These are phyloP conservation scores for Fusarium liriodendri DNA, from an alignment of 2,329 filamentous ascomycete species.

Conservation along the genomic window DNA sequence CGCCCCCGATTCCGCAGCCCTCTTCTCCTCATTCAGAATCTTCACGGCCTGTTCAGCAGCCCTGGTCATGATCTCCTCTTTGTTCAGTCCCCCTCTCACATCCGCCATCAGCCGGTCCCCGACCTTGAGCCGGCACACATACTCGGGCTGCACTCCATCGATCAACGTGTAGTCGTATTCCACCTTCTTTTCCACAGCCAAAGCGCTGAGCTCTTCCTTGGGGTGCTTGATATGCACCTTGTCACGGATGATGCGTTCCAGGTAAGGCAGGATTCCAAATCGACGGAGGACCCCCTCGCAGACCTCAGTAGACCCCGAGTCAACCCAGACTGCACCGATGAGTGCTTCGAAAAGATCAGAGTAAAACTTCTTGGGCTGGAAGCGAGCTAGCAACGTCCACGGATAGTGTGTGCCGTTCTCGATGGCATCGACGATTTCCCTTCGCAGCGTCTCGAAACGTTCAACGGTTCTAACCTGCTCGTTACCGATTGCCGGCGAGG, in stretches of 20 bases:
- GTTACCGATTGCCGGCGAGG: slow-evolving; percentile 58
- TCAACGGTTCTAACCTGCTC: slow-evolving; percentile 57
- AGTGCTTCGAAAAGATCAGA: slow-evolving; percentile 86
- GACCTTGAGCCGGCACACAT: slow-evolving; percentile 61
- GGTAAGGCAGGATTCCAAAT: slow-evolving; percentile 72
- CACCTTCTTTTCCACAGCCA: slow-evolving; percentile 65
- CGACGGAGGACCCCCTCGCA: slow-evolving; percentile 71
- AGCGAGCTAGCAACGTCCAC: slow-evolving; percentile 76
- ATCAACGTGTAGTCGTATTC: slow-evolving; percentile 59
- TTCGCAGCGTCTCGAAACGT: slow-evolving; percentile 61
- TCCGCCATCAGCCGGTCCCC: slow-evolving; percentile 58
- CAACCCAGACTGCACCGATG: slow-evolving; percentile 86
- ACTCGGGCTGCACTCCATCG: slow-evolving; percentile 41
- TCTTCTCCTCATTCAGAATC: slow-evolving; percentile 44
- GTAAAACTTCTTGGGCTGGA: slow-evolving; percentile 80
- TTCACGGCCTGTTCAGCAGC: slow-evolving; percentile 65
- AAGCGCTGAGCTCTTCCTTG: slow-evolving; percentile 74
- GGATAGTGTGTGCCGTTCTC: slow-evolving; percentile 70
- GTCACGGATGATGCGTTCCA: slow-evolving; percentile 71
- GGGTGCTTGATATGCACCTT: slow-evolving; percentile 69
- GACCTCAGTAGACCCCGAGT: slow-evolving; percentile 71
- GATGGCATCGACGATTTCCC: slow-evolving; percentile 63
- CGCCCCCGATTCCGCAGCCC: background rate
- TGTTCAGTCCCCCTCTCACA: slow-evolving; percentile 58
- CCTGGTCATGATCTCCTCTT: slow-evolving; percentile 64